A percentile compares a stretch with the other conserved stretches of the same genome.
Evolutionary conservation across 495 filamentous ascomycete genomes (phyloP).

Genomic region (Aspergillus sclerotiicarbonarius): DNA sequence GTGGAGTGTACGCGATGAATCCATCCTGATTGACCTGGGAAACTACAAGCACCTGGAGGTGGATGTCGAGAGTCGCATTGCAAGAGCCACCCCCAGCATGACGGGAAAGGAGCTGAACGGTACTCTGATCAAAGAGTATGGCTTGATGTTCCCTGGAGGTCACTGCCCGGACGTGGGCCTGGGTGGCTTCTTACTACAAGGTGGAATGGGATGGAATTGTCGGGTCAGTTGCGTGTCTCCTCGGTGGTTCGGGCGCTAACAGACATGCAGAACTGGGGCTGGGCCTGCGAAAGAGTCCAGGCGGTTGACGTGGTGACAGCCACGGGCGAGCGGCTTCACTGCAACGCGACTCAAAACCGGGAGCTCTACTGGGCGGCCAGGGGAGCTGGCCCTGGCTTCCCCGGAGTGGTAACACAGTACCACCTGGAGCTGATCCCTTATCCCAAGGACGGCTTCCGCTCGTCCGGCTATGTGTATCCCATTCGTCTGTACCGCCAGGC

Average conservation of each 20-base stretch:
- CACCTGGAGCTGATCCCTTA: slow-evolving; percentile 37
- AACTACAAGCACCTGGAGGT: slow-evolving; percentile 34
- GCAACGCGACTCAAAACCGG: slow-evolving; percentile 37
- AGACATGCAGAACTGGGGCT: slow-evolving; percentile 47
- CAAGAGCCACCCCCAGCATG: slow-evolving; percentile 41
- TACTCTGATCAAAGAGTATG: slow-evolving; percentile 27
- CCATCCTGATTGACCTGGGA: slow-evolving; percentile 50
- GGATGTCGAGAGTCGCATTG: slow-evolving; percentile 30
- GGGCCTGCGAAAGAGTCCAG: slow-evolving; percentile 50
- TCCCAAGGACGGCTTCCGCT: slow-evolving; percentile 29
- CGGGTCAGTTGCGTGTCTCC: slow-evolving; percentile 21
- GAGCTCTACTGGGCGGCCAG: slow-evolving; percentile 53
- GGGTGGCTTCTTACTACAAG: slow-evolving; percentile 54
- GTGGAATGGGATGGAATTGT: slow-evolving; percentile 58
- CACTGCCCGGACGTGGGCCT: slow-evolving; percentile 58
- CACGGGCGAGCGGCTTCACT: slow-evolving; percentile 35
- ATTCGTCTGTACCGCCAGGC: slow-evolving; percentile 36
- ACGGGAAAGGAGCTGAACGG: slow-evolving; percentile 45
- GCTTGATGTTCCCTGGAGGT: slow-evolving; percentile 48
- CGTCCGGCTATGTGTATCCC: slow-evolving; percentile 46
- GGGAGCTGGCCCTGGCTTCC: slow-evolving; percentile 53
- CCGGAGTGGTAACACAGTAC: slow-evolving; percentile 48
- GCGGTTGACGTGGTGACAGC: slow-evolving; percentile 52
- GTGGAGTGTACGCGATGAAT: slow-evolving; percentile 51
- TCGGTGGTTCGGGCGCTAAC: neutral